Evolutionary conservation across 306 rosid genomes (phyloP), one percentile per base, ranked within the genome.

Genomic region (Acacia crassicarpa): DNA sequence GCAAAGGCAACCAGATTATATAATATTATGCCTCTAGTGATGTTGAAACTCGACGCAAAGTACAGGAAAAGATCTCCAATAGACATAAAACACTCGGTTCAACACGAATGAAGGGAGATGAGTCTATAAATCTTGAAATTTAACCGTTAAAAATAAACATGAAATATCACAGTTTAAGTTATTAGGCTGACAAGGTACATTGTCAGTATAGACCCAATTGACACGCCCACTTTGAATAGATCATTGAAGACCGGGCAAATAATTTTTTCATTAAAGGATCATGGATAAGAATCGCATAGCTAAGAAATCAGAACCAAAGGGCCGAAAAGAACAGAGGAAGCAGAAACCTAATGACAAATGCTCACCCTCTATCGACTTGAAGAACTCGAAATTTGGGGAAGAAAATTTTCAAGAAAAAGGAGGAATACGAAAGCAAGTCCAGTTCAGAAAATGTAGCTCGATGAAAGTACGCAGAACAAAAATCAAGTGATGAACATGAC

Each of bases 1-100:
- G 41, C 12, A 43, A 32, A n/a, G 16, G 56, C 27, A 58, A 82
- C 67, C 25, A 79, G 51, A 74, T 82, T 65, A 78, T 44, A 54
- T 69, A 85, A 66, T 68, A 74, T 85, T 68, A 69, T 41, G 43
- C 82, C 91, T 80, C 67, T 65, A 54, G 48, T 32, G 44, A 72
- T 30, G 76, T 76, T 25, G 43, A 82, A 83, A 77, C 33, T 43
- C 53, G n/a, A n/a, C 43, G 10, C 53, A 20, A 61, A 27, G 30
- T 69, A 38, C 51, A 2, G 43, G 38, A 30, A 59, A 15, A 30
- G 83, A 35, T 78, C 68, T 85, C 69, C 78, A 59, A 81, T 58
- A 53, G 65, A 74, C 61, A 74, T 11, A 43, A 66, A 74, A 79
- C 61, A 68, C 41, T 68, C 32, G 40, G 75, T 83, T 80, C 53